Evolutionary conservation across 768 basidiomycete species (phyloP).

Genomic region (Russula olivacea): DNA sequence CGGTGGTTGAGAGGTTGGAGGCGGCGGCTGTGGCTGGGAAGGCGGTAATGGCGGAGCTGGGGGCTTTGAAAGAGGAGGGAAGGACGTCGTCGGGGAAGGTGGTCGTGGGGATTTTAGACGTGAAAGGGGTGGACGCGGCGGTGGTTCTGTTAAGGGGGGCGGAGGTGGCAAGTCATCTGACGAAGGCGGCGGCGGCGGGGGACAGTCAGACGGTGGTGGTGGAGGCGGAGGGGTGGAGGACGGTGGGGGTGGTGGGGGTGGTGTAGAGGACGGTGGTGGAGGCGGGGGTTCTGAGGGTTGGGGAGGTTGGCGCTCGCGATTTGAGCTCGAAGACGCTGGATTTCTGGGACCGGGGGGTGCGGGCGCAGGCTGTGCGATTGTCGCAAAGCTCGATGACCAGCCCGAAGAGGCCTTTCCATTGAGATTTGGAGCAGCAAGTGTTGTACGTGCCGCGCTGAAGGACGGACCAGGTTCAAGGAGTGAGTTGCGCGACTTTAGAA

Average conservation of each 20-base stretch:
- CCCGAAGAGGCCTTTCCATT: slow-evolving; percentile 23
- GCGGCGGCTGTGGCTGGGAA: slow-evolving; percentile 29
- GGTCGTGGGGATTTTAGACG: slow-evolving; percentile 26
- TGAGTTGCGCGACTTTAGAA: slow-evolving; percentile 19
- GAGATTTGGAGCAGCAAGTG: slow-evolving; percentile 18
- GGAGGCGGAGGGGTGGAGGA: slow-evolving; percentile 30
- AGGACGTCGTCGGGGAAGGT: slow-evolving; percentile 25
- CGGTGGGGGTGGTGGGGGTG: slow-evolving; percentile 28
- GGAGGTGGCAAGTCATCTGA: slow-evolving; percentile 33
- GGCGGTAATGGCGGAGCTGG: slow-evolving; percentile 20
- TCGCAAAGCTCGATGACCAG: slow-evolving; percentile 25
- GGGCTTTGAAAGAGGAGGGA: slow-evolving; percentile 28
- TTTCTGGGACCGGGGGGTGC: slow-evolving; percentile 25
- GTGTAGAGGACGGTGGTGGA: slow-evolving; percentile 18
- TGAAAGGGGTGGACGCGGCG: slow-evolving; percentile 32
- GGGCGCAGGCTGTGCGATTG: slow-evolving; percentile 25
- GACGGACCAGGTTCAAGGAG: slow-evolving; percentile 12
- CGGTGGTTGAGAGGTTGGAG: slow-evolving; percentile 30
- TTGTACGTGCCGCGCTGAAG: slow-evolving; percentile 14
- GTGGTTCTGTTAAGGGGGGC: slow-evolving; percentile 33
- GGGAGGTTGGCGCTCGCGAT: slow-evolving; percentile 28
- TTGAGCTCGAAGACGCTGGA: slow-evolving; percentile 25
- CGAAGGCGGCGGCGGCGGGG: slow-evolving; percentile 24
- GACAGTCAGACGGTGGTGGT: slow-evolving; percentile 27
- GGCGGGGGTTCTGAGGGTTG: slow-evolving; percentile 26